Evolutionary conservation across 2,329 filamentous ascomycete species (phyloP).

Genomic region (Ophiostoma triangulosporum): DNA sequence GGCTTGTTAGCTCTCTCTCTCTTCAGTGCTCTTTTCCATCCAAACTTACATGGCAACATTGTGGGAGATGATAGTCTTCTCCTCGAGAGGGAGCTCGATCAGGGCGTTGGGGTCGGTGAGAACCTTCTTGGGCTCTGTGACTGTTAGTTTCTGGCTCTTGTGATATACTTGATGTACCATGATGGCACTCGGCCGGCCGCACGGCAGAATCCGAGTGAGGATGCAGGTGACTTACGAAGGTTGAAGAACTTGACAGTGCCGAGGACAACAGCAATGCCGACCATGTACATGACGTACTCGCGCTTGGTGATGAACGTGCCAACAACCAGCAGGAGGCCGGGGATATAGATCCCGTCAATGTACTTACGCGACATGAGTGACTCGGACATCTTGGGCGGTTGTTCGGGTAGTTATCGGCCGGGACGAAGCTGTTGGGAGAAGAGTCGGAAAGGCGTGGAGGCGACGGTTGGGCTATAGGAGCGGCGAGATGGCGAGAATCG

Average conservation of each 20-base stretch:
- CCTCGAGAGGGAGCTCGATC: slow-evolving; percentile 83
- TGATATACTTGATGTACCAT: not conserved
- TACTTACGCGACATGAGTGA: slow-evolving; percentile 46
- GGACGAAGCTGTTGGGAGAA: slow-evolving; percentile 1
- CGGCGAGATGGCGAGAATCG: not conserved
- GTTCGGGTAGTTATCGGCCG: not conserved
- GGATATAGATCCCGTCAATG: slow-evolving; percentile 71
- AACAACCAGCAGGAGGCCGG: slow-evolving; percentile 62
- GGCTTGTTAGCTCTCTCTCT: not conserved
- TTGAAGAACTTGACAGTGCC: slow-evolving; percentile 58
- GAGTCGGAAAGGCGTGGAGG: not conserved
- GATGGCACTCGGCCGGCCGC: not conserved
- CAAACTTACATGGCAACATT: slow-evolving; percentile 80
- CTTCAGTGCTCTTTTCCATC: not conserved
- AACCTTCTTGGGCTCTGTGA: slow-evolving; percentile 55
- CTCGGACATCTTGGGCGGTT: slow-evolving; percentile 21
- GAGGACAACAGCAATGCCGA: slow-evolving; percentile 50
- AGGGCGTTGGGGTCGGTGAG: slow-evolving; percentile 69
- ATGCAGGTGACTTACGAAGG: slow-evolving; percentile 43
- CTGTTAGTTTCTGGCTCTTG: slow-evolving; percentile 3
- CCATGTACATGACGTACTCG: slow-evolving; percentile 62
- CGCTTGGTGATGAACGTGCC: slow-evolving; percentile 66
- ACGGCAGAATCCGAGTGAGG: not conserved
- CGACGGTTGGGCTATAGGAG: not conserved
- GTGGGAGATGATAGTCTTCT: slow-evolving; percentile 93